Evolutionary conservation across 805 yeast genomes (phyloP).

Genomic region (Saccharomycopsis sp.): DNA sequence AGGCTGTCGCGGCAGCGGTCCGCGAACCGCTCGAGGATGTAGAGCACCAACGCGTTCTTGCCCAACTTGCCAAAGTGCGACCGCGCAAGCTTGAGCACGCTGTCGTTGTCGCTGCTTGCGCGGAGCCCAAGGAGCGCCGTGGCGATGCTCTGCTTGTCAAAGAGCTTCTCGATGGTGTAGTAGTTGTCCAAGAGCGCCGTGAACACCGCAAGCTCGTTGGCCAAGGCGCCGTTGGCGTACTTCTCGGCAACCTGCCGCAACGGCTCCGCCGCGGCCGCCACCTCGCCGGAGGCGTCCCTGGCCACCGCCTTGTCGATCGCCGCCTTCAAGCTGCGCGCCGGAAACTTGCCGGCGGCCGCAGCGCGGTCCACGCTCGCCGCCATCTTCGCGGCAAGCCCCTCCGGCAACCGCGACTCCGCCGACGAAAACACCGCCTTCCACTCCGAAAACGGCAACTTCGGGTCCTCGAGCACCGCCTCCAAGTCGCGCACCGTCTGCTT

Average conservation of each 20-base stretch:
- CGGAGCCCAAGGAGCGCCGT: constrained; percentile 63
- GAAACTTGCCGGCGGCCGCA: constrained; percentile 53
- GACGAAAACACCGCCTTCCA: constrained; percentile 87
- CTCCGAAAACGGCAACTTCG: constrained; percentile 85
- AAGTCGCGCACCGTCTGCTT: constrained; percentile 69
- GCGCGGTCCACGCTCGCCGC: constrained; percentile 60
- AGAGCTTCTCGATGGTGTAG: constrained; percentile 68
- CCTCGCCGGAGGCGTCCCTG: constrained; percentile 46
- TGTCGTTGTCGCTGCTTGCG: constrained; percentile 69
- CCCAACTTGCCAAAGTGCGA: constrained; percentile 93
- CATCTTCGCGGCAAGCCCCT: constrained; percentile 64
- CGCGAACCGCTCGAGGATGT: constrained; percentile 77
- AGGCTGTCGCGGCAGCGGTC: constrained; percentile 69
- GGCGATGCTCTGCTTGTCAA: constrained; percentile 79
- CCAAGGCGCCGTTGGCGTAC: constrained; percentile 68
- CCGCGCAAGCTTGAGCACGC: constrained; percentile 55
- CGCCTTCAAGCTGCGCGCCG: constrained; percentile 77
- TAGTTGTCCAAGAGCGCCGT: constrained; percentile 65
- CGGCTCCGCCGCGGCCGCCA: constrained; percentile 62
- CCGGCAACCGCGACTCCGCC: constrained; percentile 82
- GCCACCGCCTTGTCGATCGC: constrained; percentile 55
- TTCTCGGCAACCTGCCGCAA: constrained; percentile 61
- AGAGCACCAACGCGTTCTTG: constrained; percentile 82
- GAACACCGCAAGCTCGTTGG: constrained; percentile 77
- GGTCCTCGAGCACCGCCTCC: constrained; percentile 66